A percentile compares a stretch with the other conserved stretches of the same genome.
These are phyloP conservation scores for Amauroascus verrucosus DNA, from an alignment of 2,329 filamentous ascomycete species.

Conservation along the genomic window DNA sequence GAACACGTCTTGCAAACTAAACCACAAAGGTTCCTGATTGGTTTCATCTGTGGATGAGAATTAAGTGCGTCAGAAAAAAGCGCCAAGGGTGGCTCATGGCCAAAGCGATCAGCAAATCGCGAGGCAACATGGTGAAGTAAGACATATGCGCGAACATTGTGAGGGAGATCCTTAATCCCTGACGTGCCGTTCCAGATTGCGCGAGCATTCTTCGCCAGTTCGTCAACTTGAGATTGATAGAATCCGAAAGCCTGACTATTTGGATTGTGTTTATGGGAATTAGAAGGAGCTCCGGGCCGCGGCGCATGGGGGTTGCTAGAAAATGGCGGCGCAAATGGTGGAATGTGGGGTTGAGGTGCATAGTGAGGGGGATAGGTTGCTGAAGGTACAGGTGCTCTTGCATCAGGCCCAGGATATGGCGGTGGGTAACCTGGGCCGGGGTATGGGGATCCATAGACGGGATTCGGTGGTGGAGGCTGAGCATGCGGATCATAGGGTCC, in stretches of 20 bases:
- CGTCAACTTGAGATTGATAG: slow-evolving; percentile 42
- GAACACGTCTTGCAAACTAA: slow-evolving; percentile 48
- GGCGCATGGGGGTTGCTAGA: slow-evolving; percentile 7
- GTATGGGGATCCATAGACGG: slow-evolving; percentile 20
- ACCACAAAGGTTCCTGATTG: slow-evolving; percentile 45
- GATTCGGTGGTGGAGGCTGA: slow-evolving; percentile 17
- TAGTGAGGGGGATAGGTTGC: slow-evolving; percentile 16
- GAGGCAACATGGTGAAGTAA: slow-evolving; percentile 54
- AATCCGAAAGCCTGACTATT: slow-evolving; percentile 32
- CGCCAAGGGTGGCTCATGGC: slow-evolving; percentile 46
- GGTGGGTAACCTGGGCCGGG: slow-evolving; percentile 19
- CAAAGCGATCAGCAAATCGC: slow-evolving; percentile 49
- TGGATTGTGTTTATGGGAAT: slow-evolving; percentile 16
- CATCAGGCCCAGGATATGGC: slow-evolving; percentile 18
- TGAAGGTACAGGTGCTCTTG: slow-evolving; percentile 16
- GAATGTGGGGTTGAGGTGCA: slow-evolving; percentile 16
- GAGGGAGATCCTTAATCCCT: slow-evolving; percentile 51
- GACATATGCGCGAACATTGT: slow-evolving; percentile 52
- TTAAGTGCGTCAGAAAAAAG: slow-evolving; percentile 52
- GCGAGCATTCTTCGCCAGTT: slow-evolving; percentile 46
- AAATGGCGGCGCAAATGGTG: slow-evolving; percentile 14
- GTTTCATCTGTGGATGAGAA: slow-evolving; percentile 48
- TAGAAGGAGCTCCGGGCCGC: slow-evolving; percentile 8
- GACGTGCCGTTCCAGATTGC: slow-evolving; percentile 54
- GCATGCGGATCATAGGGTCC: slow-evolving; percentile 17